Conservation (phyloP, 257 asterid species). For the Gentiana straminea region DNA sequence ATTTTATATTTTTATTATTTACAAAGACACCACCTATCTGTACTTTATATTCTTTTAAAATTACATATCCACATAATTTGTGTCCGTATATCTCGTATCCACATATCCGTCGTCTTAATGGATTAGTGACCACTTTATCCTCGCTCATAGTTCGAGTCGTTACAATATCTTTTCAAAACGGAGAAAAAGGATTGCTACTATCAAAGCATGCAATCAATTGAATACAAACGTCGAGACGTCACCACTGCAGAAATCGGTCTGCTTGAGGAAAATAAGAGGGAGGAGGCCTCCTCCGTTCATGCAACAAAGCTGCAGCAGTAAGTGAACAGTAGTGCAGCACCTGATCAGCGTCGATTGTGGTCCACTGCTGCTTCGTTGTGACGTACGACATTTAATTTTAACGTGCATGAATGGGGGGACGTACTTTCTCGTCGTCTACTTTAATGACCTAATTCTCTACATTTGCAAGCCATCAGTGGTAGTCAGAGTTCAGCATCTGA, state of each 20-base stretch:
- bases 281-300: slow-evolving; percentile 13
- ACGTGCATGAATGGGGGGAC: slow-evolving; percentile 19
- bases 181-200: background rate
- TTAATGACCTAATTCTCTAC: slow-evolving; percentile 8
- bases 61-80: too few relatives aligned
- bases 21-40: too few relatives aligned
- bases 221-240: slow-evolving; percentile 5
- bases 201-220: background rate
- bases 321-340: slow-evolving; percentile 23
- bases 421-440: background rate
- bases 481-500: slow-evolving; percentile 5
- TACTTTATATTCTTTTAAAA: too few relatives aligned
- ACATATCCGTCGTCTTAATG: too few relatives aligned
- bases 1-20: too few relatives aligned
- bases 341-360: slow-evolving; percentile 38
- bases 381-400: background rate
- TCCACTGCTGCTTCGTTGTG: slow-evolving; percentile 7
- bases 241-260: background rate
- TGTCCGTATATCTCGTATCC: too few relatives aligned
- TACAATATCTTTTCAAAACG: background rate
- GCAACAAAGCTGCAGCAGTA: slow-evolving; percentile 7
- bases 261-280: background rate
- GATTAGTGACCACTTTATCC: too few relatives aligned
- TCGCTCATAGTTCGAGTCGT: background rate
- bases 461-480: slow-evolving; percentile 18